phyloP scores from a whole-genome alignment of 768 basidiomycete species.

The Tulasnella sp. region DNA sequence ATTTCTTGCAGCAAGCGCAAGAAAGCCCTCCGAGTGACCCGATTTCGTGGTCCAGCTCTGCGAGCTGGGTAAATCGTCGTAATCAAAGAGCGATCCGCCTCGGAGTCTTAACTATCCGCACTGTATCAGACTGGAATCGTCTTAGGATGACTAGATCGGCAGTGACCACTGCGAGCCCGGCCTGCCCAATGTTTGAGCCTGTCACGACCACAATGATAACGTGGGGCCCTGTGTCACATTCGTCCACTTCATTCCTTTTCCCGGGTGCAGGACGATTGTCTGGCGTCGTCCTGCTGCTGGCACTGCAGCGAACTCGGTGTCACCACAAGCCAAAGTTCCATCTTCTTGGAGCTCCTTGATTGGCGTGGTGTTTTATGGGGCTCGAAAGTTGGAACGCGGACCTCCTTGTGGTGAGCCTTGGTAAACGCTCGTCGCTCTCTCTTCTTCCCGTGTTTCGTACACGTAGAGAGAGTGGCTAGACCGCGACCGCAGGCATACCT shows the following conservation, averaged over 20 bases:
- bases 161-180: not conserved
- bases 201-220: not conserved
- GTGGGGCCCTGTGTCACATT: not conserved
- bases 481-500: not conserved
- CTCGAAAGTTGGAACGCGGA: slow-evolving; percentile 2
- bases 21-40: not conserved
- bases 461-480: not conserved
- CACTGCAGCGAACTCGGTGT: not conserved
- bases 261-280: not conserved
- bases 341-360: not conserved
- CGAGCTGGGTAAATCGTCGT: not conserved
- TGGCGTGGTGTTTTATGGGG: slow-evolving; percentile 7
- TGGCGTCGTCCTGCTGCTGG: slow-evolving; percentile 4
- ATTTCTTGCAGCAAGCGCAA: too few species aligned
- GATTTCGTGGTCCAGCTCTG: not conserved
- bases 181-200: not conserved
- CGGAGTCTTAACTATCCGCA: not conserved
- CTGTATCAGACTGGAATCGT: not conserved
- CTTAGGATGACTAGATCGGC: not conserved
- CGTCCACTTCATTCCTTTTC: not conserved
- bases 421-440: not conserved
- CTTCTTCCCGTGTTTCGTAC: not conserved
- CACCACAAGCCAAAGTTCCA: slow-evolving; percentile 4
- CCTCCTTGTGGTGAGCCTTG: slow-evolving; percentile 6
- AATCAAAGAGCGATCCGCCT: not conserved